Evolutionary conservation across 78 protist genomes (phyloP).

Genomic region (Cyanophora paradoxa): DNA sequence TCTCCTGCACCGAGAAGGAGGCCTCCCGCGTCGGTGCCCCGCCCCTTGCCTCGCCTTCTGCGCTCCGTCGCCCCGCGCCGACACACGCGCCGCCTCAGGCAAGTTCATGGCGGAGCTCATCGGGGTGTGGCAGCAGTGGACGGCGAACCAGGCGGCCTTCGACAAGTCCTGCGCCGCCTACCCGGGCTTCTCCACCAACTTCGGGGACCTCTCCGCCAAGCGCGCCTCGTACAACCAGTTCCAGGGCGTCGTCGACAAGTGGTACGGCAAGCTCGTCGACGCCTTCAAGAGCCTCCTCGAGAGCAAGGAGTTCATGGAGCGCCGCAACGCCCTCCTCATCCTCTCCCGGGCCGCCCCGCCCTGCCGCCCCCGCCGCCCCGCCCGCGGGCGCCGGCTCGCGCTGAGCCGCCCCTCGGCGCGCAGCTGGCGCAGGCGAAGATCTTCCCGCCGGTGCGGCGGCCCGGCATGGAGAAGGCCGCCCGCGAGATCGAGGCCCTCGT

Average conservation of each 20-base stretch:
- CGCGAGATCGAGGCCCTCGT: background rate
- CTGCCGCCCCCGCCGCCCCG: background rate
- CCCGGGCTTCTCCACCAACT: slow-evolving; percentile 3
- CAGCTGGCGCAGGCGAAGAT: background rate
- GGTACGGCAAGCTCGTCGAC: background rate
- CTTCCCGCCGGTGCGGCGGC: background rate
- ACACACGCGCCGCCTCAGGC: background rate
- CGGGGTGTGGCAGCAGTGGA: background rate
- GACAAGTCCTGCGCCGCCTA: background rate
- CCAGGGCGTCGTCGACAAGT: background rate
- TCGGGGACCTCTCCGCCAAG: background rate
- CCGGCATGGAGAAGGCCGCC: background rate
- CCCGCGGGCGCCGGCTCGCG: background rate
- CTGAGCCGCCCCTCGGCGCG: background rate
- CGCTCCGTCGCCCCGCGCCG: background rate
- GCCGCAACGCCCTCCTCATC: background rate
- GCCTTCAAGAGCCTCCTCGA: background rate
- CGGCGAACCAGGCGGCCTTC: background rate
- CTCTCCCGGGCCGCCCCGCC: background rate
- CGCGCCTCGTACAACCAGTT: background rate
- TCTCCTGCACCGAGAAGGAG: slow-evolving; percentile 10
- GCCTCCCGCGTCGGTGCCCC: too few species aligned
- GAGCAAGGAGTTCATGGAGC: slow-evolving; percentile 14
- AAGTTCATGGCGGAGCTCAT: background rate
- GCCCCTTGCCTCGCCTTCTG: too few species aligned